Evolutionary conservation across 345 rosid species (phyloP).

Genomic region (Raphanus sativus): DNA sequence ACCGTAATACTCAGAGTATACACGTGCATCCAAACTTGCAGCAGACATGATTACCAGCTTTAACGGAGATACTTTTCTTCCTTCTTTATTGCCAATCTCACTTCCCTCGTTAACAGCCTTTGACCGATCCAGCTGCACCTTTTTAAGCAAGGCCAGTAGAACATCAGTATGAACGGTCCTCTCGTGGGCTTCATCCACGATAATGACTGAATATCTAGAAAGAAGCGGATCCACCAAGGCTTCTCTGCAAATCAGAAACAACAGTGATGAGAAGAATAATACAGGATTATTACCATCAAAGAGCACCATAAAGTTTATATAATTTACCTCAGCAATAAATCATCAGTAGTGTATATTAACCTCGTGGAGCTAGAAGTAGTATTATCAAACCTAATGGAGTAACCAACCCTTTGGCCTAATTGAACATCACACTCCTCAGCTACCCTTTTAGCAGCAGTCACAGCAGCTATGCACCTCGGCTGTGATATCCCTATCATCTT

Average conservation of each 20-base stretch:
- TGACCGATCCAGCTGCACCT: conserved; percentile 60
- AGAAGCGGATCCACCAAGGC: conserved; percentile 83
- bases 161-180: conserved; percentile 95
- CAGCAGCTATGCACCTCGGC: conserved; percentile 92
- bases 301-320: neutral
- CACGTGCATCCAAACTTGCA: conserved; percentile 94
- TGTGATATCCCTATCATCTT: conserved; percentile 79
- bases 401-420: conserved; percentile 84
- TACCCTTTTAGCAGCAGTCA: conserved; percentile 82
- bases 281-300: neutral
- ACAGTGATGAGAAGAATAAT: neutral
- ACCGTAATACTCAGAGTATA: conserved; percentile 77
- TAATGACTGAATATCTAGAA: conserved; percentile 75
- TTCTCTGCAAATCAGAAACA: conserved; percentile 52
- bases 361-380: conserved; percentile 62
- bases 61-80: conserved; percentile 56
- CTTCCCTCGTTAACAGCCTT: conserved; percentile 37
- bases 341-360: conserved; percentile 95
- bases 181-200: conserved; percentile 96
- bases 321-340: conserved; percentile 68
- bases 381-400: conserved; percentile 83
- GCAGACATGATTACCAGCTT: conserved; percentile 95
- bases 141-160: conserved; percentile 79
- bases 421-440: conserved; percentile 80
- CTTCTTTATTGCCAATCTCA: conserved; percentile 37